Percentiles rank a stretch among this genome's conserved stretches.
These are phyloP conservation scores for Dunaliella sp. DNA, from an alignment of 139 green algal genomes.

Conservation along the genomic window DNA sequence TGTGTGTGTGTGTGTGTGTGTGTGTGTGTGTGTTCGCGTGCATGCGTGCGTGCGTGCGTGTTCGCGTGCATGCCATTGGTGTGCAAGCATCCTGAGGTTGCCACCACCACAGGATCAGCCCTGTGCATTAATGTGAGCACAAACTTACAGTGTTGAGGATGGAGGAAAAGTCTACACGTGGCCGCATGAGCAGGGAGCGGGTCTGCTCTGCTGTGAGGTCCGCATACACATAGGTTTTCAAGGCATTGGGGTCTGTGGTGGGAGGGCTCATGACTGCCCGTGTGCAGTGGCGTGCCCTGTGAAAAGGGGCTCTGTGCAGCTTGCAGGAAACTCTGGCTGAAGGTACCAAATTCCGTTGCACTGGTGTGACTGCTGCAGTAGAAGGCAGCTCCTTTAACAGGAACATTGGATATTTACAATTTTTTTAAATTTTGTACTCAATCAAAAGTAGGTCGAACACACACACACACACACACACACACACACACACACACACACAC, in stretches of 20 bases:
- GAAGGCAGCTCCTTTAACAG: neutral
- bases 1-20: neutral
- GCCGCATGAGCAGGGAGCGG: constrained; percentile 53
- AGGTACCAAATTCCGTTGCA: too few species aligned
- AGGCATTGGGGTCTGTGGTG: neutral
- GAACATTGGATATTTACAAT: too few species aligned
- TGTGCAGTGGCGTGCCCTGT: neutral
- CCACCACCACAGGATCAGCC: neutral
- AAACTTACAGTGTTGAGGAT: constrained; percentile 78
- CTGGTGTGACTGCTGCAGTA: too few species aligned
- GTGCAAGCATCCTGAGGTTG: neutral
- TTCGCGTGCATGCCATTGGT: neutral
- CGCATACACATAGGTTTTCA: neutral
- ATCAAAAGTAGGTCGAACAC: too few species aligned
- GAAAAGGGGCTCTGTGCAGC: too few species aligned
- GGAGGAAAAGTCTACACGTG: constrained; percentile 86
- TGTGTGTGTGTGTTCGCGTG: neutral
- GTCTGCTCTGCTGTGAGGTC: neutral
- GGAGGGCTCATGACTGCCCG: neutral
- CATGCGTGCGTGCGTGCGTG: neutral
- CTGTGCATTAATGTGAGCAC: neutral
- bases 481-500: neutral
- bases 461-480: neutral
- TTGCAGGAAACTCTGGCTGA: too few species aligned
- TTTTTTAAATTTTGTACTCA: too few species aligned